These are phyloP conservation scores for Diaporthe batatas DNA, from an alignment of 2,329 filamentous ascomycete genomes.

Conservation along the genomic window DNA sequence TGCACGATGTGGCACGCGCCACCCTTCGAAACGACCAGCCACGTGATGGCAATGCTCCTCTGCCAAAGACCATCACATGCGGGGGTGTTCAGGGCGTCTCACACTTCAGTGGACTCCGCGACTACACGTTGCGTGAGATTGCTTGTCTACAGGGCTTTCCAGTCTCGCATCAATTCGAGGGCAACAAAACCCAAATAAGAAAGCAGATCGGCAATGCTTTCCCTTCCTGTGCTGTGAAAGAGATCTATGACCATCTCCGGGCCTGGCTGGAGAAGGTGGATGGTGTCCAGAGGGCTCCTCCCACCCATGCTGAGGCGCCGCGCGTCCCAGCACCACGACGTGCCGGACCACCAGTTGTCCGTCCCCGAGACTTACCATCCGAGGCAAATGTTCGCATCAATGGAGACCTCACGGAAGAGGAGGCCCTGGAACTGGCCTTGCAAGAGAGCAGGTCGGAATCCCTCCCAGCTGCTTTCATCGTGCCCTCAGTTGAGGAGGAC, in stretches of 20 bases:
- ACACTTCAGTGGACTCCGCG: conserved; percentile 73
- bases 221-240: conserved; percentile 68
- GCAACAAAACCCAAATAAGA: conserved; percentile 55
- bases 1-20: conserved; percentile 55
- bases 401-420: conserved; percentile 62
- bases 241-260: conserved; percentile 63
- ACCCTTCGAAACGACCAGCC: conserved; percentile 47
- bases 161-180: conserved; percentile 67
- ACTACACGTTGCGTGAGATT: conserved; percentile 77
- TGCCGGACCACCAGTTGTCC: too few species aligned
- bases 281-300: conserved; percentile 44
- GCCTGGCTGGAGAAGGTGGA: conserved; percentile 61
- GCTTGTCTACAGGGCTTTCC: conserved; percentile 81
- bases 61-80: conserved; percentile 73
- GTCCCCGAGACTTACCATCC: conserved; percentile 39
- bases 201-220: conserved; percentile 86
- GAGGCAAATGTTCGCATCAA: background rate
- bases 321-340: background rate
- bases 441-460: background rate
- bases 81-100: conserved; percentile 69
- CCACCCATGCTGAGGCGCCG: background rate
- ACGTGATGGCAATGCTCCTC: conserved; percentile 61
- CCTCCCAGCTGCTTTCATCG: background rate
- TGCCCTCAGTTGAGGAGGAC: conserved; percentile 2
- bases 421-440: conserved; percentile 15